Base-by-base conservation (phyloP, 129 eudicot genomes). In the Oenanthe sinensis region DNA sequence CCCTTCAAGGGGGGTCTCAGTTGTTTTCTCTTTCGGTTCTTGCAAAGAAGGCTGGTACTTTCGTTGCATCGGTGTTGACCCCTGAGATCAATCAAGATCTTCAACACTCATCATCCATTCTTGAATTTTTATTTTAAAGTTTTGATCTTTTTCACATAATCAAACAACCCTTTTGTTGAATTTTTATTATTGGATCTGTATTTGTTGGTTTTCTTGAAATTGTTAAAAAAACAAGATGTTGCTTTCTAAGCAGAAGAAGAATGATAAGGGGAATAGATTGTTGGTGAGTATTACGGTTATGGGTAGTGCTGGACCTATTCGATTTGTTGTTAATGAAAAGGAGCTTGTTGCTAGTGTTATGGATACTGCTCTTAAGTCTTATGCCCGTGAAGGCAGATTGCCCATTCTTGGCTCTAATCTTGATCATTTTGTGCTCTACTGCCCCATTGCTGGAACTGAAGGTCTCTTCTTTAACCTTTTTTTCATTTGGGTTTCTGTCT, bases 41-140 rank as follows among this genome's bases (percentile, higher is more conserved):
- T 88, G 93, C 87, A 93, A 89, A 77, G 85, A 89, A 84, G 97
- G 97, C 92, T 93, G 98, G 98, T 93, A 91, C 89, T 91, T 79
- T 87, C 97, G 98, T 89, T 93, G 97, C 93, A 78, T 89, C 82
- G 98, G 98, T 75, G 83, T 91, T 75, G 98, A 93, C 82, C 98
- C 98, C 24, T 93, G 85, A 88, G 81, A 68, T 55, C 44, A 26
- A 8, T 45, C 91, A 84, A 88, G 81, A 68, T 55, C 44, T 37
- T 12, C 39, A 37, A 48, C 3, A 39, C 36, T 13, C 62, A 4
- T 20, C 28, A 4, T 7, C 2, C 8, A 45, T 8, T 72, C 30
- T 72, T 22, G 13, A 6, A 0, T n/a, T 44, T 11, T 44, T 72
- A 20, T n/a, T 72, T 6, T 22, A n/a, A 60, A 60, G 68, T 72